Base-by-base conservation (phyloP, 2,329 filamentous ascomycete species). In the Fusarium sp. region DNA sequence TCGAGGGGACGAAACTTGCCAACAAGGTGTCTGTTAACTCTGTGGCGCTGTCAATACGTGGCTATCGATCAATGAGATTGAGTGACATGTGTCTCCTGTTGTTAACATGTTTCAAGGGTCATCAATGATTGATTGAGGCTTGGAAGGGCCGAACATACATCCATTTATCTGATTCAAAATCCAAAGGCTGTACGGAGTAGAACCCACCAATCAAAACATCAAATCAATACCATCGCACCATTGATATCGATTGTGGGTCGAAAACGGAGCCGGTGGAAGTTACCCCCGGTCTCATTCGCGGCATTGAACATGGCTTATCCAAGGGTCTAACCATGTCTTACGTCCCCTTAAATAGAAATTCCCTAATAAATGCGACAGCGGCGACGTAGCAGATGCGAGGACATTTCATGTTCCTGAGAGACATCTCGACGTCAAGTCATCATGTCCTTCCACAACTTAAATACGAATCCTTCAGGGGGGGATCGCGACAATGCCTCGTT, bases 401-500 rank as follows among this genome's bases (percentile, higher is more conserved):
- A 48, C 53, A 60, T 50, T 53, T 53, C 44, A 76, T 78, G 76
- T 61, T 70, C 57, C 45, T 56, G 36, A 72, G 63, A 38, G 67
- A 62, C 55, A 75, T 76, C 56, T 45, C 55, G 48, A 73, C 58
- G 61, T 64, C 57, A 50, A 42, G 36, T 26, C 57, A 69, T 55
- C 28, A 80, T 80, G 78, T 56, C 78, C 63, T 54, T 70, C 15
- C 69, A 72, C 12, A 73, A 69, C n/a, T 57, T 76, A 36, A 75
- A 80, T 48, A 74, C 74, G 22, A 74, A 69, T 17, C 51, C 70
- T 30, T 62, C 74, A 14, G 75, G 55, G 30, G 72, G 64, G 63
- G 72, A 67, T 28, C 77, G 77, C 54, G 82, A 84, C 73, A 79
- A 80, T 64, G 75, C 76, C 57, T 88, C 87, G 51, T 86, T 93